Evolutionary conservation across 1,139 yeast species (phyloP), one percentile per base, ranked within the genome.

Genomic region (Zygosaccharomyces sapae): DNA sequence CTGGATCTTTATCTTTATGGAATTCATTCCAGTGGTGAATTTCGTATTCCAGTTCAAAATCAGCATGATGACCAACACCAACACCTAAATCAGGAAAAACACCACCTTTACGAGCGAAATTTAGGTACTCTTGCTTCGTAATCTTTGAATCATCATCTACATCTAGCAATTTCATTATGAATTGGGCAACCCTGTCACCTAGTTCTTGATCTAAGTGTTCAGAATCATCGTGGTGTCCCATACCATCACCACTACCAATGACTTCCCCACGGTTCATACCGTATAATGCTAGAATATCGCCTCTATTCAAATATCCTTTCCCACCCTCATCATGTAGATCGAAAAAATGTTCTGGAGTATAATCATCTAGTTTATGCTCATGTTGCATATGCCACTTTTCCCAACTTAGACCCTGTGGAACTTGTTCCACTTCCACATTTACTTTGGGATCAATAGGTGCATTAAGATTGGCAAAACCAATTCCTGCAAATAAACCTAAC

Each of bases 21-120:
- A 77, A 86, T 66, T 88, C 73, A 53, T 82, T 79, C 97, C 97
- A 92, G 66, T 92, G 97, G 65, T 92, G 97, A 52, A 86, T 82
- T 59, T 90, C 97, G 62, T 89, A 90, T 63, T 90, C 97, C 56
- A 80, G 77, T 67, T 92, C 98, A 61, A 89, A 92, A 68, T 88
- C 96, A 43, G 90, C 84, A 69, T 90, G 97, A 63, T 90, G 97
- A 13, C 98, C 97, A n/a, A 87, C 92, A 18, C 97, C 97, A 53
- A 83, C 82, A 7, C 96, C 96, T 64, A 89, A 81, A 66, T 92
- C 97, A 0, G 97, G 97, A 61, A 92, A 76, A 54, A 78, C 79
- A 1, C 86, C 84, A 4, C 95, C 95, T 6, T 67, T 68, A 2
- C 67, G 66, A 6, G 77, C 74, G 67, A 78, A 90, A n/a, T 69